Evolutionary conservation across 768 basidiomycete genomes (phyloP), one percentile per base, ranked within the genome.

Genomic region (Termitomyces sp.): DNA sequence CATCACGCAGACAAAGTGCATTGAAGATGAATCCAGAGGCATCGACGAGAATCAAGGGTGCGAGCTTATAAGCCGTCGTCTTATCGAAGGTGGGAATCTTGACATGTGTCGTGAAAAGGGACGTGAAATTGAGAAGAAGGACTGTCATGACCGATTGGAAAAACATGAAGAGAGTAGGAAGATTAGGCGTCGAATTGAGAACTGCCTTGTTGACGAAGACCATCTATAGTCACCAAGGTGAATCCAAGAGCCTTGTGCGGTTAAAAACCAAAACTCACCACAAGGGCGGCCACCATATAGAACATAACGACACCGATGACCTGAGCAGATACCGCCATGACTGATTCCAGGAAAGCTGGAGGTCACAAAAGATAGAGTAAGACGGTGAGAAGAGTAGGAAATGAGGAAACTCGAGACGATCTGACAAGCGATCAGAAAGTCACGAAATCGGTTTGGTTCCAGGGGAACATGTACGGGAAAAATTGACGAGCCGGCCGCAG

Each of bases 231-330:
- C 3, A 1, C 4, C 52, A 22, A 33, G 14, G 16, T 48, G 14
- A 18, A 43, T 38, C 22, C 13, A 47, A 1, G 20, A 51, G n/a
- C 30, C 12, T 32, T 35, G 30, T 7, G 9, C 13, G 30, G 28
- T 26, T 22, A 30, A 13, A 26, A 10, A 16, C 16, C 8, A 6
- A 48, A n/a, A 80, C 85, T 58, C 68, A 87, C 86, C 67, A 85
- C 78, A 57, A 88, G 70, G 28, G 86, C 86, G 22, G 86, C 86
- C 26, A 86, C 80, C 63, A 88, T 77, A 66, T 88, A 88, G 68
- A 88, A 88, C 14, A 73, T 64, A 24, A 88, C 83, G 10, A 76
- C 75, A 36, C 64, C 71, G 22, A 72, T 68, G 12, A 69, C 69
- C 58, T 69, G 67, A 48, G 56, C 18, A 58, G 64, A 61, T 35